A percentile compares a stretch with the other conserved stretches of the same genome.
These are phyloP conservation scores for Sordariomycetes sp. DNA, from an alignment of 2,329 filamentous ascomycete species.

Conservation along the genomic window DNA sequence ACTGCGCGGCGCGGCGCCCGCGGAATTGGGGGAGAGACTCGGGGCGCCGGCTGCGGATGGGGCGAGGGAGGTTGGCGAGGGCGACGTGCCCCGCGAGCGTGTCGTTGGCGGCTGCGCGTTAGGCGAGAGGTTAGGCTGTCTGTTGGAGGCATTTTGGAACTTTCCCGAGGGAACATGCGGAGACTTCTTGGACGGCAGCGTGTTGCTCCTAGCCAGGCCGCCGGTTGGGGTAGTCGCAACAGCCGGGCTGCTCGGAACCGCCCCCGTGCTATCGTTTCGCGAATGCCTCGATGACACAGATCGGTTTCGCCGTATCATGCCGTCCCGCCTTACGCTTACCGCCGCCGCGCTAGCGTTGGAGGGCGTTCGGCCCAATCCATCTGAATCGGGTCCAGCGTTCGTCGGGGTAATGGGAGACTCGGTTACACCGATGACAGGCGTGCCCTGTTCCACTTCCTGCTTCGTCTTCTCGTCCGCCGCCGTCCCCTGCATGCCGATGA, in stretches of 20 bases:
- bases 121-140: conserved; percentile 11
- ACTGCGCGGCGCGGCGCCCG: conserved; percentile 25
- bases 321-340: conserved; percentile 73
- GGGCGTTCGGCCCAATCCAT: conserved; percentile 55
- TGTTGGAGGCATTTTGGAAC: conserved; percentile 33
- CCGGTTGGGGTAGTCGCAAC: conserved; percentile 40
- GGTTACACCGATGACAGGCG: conserved; percentile 18
- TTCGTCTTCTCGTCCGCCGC: conserved; percentile 76
- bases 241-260: conserved; percentile 54
- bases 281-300: conserved; percentile 88
- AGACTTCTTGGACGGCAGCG: conserved; percentile 81
- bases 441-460: conserved; percentile 52
- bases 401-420: conserved; percentile 26
- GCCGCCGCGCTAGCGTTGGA: conserved; percentile 84
- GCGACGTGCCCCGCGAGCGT: conserved; percentile 8
- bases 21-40: conserved; percentile 14
- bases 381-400: conserved; percentile 21
- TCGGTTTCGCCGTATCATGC: conserved; percentile 70
- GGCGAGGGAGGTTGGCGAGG: conserved; percentile 4
- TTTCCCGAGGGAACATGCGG: conserved; percentile 55
- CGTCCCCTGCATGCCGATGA: conserved; percentile 98
- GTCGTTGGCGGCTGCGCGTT: conserved; percentile 5
- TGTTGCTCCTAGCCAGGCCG: conserved; percentile 62
- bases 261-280: conserved; percentile 48
- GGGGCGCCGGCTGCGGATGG: conserved; percentile 14